Conservation (phyloP, 225 moss, liverwort and hornwort species). For the Sphagnum tenellum region DNA sequence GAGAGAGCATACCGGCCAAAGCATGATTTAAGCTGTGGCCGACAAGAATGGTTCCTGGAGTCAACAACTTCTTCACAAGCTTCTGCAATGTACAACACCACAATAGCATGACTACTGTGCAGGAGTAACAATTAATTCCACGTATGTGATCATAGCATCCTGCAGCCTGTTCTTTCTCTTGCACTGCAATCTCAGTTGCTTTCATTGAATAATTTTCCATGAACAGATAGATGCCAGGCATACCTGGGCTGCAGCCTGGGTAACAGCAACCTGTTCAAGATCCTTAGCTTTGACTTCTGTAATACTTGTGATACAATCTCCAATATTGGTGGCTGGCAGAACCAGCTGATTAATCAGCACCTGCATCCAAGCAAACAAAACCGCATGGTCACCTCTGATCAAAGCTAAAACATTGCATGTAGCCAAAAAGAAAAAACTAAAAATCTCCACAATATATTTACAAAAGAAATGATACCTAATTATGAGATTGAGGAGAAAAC, state of each 20-base stretch:
- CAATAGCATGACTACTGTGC: background rate
- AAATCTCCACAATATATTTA: too few species aligned
- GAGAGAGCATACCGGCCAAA: slow-evolving; percentile 32
- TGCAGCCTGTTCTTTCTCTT: too few species aligned
- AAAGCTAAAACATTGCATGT: too few species aligned
- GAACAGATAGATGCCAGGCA: background rate
- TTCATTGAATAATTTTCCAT: too few species aligned
- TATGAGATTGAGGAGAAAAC: too few species aligned
- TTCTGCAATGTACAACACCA: slow-evolving; percentile 20
- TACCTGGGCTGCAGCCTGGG: slow-evolving; percentile 56
- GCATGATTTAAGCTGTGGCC: slow-evolving; percentile 56
- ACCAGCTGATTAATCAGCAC: slow-evolving; percentile 48
- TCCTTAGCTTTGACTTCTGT: slow-evolving; percentile 43
- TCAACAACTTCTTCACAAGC: slow-evolving; percentile 33
- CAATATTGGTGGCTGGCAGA: slow-evolving; percentile 35
- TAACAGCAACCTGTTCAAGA: slow-evolving; percentile 33
- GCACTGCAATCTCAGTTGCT: too few species aligned
- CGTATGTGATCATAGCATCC: too few species aligned
- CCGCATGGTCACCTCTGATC: too few species aligned
- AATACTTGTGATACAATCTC: slow-evolving; percentile 42
- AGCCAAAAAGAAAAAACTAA: too few species aligned
- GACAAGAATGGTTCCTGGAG: slow-evolving; percentile 42
- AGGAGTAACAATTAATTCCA: too few species aligned
- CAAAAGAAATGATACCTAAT: too few species aligned
- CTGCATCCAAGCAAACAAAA: slow-evolving; percentile 17